Base-by-base conservation (phyloP, 179 eudicot genomes). In the Silene vulgaris region DNA sequence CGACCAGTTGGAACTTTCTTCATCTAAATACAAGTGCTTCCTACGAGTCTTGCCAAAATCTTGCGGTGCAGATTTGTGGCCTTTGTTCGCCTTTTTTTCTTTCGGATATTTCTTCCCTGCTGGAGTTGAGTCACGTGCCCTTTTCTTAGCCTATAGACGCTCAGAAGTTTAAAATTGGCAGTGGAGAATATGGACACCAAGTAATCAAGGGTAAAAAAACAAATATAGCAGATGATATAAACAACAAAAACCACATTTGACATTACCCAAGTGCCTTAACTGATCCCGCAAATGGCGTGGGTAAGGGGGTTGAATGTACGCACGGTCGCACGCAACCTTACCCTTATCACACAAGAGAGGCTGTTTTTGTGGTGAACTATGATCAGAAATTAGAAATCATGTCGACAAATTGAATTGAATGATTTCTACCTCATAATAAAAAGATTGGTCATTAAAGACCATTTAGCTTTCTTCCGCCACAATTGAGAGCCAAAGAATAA, bases 111-210 rank as follows among this genome's bases (percentile, higher is more conserved):
- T 90, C 71, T 68, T 73, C 61, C 62, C 74, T 37, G 73, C 78
- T 28, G 90, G 91, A 54, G 93, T 88, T 65, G 75, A 57, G 35
- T 89, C 90, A 56, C 80, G 81, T 13, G 77, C 82, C 82, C 88
- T 85, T 76, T 88, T 92, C 54, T 73, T 81, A 64, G 77, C 86
- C 99, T 96, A 79, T 26, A 62, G 73, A 75, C 35, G 59, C 56
- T 61, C 71, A 64, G 65, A 3, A 75, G 32, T 29, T 23, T 0
- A 74, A 56, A 1, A 19, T 40, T 45, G 54, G 35, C 52, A 74
- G 21, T 60, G 21, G 23, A 26, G n/a, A 48, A 16, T 52, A 16
- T 52, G 59, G 6, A 13, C 12, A 14, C 37, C 26, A 64, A 29
- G 40, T 12, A 60, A 45, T 65, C 19, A 63, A 16, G 40, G 28